Percentiles rank a stretch among this genome's conserved stretches.
Conservation (phyloP, 257 asterid species). For the Scutellaria minor region DNA sequence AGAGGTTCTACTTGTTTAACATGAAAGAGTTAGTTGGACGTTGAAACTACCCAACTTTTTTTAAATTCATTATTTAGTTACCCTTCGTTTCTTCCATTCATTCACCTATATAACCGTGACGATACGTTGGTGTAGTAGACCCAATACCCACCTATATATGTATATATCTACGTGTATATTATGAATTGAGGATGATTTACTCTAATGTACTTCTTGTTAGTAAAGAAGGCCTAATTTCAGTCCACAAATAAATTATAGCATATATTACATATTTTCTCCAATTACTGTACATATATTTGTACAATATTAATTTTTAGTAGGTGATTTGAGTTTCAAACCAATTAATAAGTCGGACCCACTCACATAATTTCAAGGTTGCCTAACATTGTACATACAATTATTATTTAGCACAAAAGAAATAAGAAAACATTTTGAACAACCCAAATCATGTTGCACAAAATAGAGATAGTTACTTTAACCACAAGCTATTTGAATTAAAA, state of each 20-base stretch:
- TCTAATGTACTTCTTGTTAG: neutral
- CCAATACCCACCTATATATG: no score
- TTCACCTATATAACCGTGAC: neutral
- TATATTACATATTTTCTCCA: neutral
- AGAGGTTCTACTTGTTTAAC: neutral
- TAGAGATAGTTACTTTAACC: neutral
- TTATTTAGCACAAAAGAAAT: neutral
- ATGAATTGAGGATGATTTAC: neutral
- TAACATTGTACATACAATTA: constrained; percentile 5
- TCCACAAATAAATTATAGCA: neutral
- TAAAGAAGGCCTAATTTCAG: constrained; percentile 5
- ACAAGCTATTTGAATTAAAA: constrained; percentile 1
- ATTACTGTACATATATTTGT: neutral
- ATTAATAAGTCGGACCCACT: neutral
- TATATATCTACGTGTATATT: no score
- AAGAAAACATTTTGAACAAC: neutral
- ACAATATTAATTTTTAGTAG: neutral
- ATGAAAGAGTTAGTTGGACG: constrained; percentile 34
- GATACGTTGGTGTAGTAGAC: no score
- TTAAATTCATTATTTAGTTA: constrained; percentile 27
- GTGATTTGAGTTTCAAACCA: neutral
- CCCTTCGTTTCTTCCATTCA: constrained; percentile 7
- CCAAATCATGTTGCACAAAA: neutral
- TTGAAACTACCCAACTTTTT: constrained; percentile 24
- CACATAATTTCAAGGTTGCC: constrained; percentile 9